phyloP scores from a whole-genome alignment of 305 asterid species.

The Ilex paraguariensis region DNA sequence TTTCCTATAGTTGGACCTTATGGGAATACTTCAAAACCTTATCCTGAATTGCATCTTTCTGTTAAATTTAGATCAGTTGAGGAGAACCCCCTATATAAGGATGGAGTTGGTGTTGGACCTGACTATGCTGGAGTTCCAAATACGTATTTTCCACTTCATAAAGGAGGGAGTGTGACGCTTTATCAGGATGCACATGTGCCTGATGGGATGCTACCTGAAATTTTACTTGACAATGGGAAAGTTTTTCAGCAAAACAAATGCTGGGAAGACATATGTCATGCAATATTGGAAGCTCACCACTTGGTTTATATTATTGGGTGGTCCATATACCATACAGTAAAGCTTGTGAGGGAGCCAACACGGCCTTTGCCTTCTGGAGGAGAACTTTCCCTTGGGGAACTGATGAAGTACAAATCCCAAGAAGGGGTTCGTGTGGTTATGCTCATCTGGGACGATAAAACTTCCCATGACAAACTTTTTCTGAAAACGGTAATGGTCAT shows the following conservation, averaged over 20 bases:
- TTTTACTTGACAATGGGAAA: conserved; percentile 11
- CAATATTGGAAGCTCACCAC: conserved; percentile 15
- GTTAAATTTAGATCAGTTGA: conserved; percentile 9
- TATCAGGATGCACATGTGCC: conserved; percentile 25
- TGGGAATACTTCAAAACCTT: conserved; percentile 6
- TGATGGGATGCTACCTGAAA: conserved; percentile 19
- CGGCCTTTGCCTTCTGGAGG: conserved; percentile 17
- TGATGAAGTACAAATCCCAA: conserved; percentile 21
- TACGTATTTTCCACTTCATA: conserved; percentile 18
- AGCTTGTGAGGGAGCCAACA: conserved; percentile 23
- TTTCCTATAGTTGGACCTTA: conserved; percentile 15
- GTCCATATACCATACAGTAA: conserved; percentile 19
- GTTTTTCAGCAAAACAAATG: conserved; percentile 17
- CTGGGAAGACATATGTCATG: conserved; percentile 26
- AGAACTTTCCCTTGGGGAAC: conserved; percentile 16
- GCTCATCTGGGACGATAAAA: conserved; percentile 25
- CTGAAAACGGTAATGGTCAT: conserved; percentile 18
- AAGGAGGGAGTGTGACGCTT: conserved; percentile 17
- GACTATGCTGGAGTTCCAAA: conserved; percentile 15
- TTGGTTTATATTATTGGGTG: conserved; percentile 20
- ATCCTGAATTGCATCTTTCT: conserved; percentile 16
- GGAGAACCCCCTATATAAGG: conserved; percentile 14
- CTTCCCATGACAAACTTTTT: conserved; percentile 16
- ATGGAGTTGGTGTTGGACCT: conserved; percentile 14
- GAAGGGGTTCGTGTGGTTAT: conserved; percentile 22